Percentiles rank a stretch among this genome's conserved stretches.
These are phyloP conservation scores for Talaromyces borbonicus DNA, from an alignment of 495 filamentous ascomycete genomes.

Conservation along the genomic window DNA sequence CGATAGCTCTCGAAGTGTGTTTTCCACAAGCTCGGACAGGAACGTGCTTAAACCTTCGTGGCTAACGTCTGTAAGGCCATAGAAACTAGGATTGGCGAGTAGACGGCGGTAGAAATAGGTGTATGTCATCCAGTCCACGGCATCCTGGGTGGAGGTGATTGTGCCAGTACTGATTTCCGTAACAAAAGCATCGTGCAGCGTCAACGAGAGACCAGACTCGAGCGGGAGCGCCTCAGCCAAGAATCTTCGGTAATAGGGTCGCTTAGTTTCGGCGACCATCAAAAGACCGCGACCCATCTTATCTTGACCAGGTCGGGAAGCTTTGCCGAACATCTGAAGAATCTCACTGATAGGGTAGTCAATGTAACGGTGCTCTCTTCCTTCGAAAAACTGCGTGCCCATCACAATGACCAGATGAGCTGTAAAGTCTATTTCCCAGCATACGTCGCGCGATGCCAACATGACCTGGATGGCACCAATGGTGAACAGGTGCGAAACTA, in stretches of 20 bases:
- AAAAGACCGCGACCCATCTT: constrained; percentile 80
- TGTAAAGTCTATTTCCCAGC: constrained; percentile 86
- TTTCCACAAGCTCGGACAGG: constrained; percentile 91
- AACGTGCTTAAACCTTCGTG: constrained; percentile 91
- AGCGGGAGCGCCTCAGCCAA: constrained; percentile 92
- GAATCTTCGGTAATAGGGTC: constrained; percentile 98
- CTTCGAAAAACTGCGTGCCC: constrained; percentile 98
- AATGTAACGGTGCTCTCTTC: constrained; percentile 92
- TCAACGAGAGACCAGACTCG: constrained; percentile 85
- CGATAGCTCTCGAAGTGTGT: constrained; percentile 78
- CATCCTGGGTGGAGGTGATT: constrained; percentile 91
- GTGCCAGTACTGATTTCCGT: constrained; percentile 92
- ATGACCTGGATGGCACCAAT: constrained; percentile 90
- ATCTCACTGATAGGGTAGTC: constrained; percentile 94
- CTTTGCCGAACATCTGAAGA: constrained; percentile 99
- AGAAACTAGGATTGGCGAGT: constrained; percentile 95
- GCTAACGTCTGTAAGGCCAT: constrained; percentile 78
- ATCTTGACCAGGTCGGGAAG: constrained; percentile 67
- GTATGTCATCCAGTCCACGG: constrained; percentile 96
- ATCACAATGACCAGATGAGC: constrained; percentile 91
- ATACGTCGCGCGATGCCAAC: constrained; percentile 86
- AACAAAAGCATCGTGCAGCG: constrained; percentile 91
- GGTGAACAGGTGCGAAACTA: constrained; percentile 82
- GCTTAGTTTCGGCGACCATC: constrained; percentile 88
- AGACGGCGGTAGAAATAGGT: constrained; percentile 97